Base-by-base conservation (phyloP, 768 basidiomycete genomes). In the Fomitopsis pulvina region DNA sequence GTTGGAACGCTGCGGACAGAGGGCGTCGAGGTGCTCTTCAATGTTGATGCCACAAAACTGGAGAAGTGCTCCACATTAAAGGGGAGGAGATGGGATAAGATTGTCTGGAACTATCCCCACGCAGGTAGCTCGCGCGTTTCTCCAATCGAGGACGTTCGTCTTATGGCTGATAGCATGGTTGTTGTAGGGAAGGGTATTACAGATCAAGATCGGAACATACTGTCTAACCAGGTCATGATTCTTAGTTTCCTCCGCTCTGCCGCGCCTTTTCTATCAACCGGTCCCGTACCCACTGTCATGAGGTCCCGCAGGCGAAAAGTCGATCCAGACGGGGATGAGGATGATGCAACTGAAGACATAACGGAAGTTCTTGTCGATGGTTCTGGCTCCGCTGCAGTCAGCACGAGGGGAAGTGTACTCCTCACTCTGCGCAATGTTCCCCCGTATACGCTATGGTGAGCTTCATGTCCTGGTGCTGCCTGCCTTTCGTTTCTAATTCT, bases 61-160 rank as follows among this genome's bases (percentile, higher is more conserved):
- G 84, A 84, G 47, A 85, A 75, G 53, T 66, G 71, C 32, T 51
- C 75, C 5, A 61, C 65, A 5, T 65, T 94, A 41, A 87, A 81
- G 53, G 79, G 78, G 34, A 69, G 71, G 53, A 76, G 68, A 48
- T 87, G 86, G 78, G 85, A 92, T 66, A 79, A 78, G 53, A 77
- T 97, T 50, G 80, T 90, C 6, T 97, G 92, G 85, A 96, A 98
- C 64, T 98, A 97, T 63, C 95, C 95, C 51, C 95, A 98, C 70
- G 87, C 87, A 60, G 94, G 94, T 90, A 60, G 55, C 80, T 60
- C 21, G 22, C 21, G 20, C 24, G 8, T 29, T 41, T 42, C 21
- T 52, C 5, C 27, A 26, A 1, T 11, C 43, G 38, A 2, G 26
- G 14, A 37, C 34, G 18, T 4, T 4, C 5, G 28, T 5, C 18